Evolutionary conservation across 1,284 basidiomycete genomes (phyloP), one percentile per base, ranked within the genome.

Genomic region (Trichosporon inkin): DNA sequence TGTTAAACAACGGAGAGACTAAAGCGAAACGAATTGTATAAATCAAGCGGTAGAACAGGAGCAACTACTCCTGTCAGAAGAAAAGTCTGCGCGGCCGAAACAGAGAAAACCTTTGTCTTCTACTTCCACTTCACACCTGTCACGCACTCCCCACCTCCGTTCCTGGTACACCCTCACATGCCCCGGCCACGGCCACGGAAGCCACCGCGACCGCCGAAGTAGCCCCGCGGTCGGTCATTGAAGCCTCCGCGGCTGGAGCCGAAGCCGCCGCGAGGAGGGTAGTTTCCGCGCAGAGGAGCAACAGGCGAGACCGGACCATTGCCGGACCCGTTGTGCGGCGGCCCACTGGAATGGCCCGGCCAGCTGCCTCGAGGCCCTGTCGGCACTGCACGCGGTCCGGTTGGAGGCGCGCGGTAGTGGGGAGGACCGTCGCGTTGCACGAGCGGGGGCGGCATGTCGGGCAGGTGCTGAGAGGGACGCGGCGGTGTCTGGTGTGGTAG

Each of bases 161-260:
- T 13, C 19, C 4, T 41, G 10, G 17, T 34, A 6, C n/a, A n/a
- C 13, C 51, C 24, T 60, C 39, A 62, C 63, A 64, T 62, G 24
- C 60, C 60, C 5, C 63, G 55, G 19, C 63, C 63, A 3, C 64
- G 61, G 16, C 64, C 61, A 13, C 64, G 61, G 32, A 58, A 62
- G 17, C 55, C 58, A 3, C 63, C 56, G 20, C 63, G 49, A 17
- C 61, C 53, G 24, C 58, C 47, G 32, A 35, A 57, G 28, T 44
- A 62, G 3, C 61, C 61, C 10, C 61, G 53, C n/a, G 44, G 44
- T 28, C 44, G 44, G 24, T 62, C 61, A 10, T 49, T 54, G 41
- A 62, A 62, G 10, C 57, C 59, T 0, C 64, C 49, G 13, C 54
- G 38, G 22, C 11, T 16, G 3, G 44, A 28, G 24, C 56, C 58